These are phyloP conservation scores for Cymbomonas tetramitiformis DNA, from an alignment of 139 green algal species.

Conservation along the genomic window DNA sequence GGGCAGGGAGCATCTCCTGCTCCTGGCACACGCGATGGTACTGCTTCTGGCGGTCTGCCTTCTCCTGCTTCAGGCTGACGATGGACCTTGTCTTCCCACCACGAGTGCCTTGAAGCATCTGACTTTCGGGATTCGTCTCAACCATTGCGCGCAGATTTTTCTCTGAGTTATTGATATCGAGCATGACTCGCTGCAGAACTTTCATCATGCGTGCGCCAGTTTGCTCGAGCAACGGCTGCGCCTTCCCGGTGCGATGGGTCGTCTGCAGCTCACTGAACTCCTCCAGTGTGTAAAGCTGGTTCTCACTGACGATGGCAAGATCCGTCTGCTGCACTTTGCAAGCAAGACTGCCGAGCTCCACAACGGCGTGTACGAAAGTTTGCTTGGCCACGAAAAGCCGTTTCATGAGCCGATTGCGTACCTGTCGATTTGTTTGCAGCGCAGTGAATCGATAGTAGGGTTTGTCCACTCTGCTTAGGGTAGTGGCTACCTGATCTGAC, in stretches of 20 bases:
- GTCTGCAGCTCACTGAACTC: constrained; percentile 25
- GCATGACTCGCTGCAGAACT: constrained; percentile 11
- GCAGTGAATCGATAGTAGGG: too few species aligned
- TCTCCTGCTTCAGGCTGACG: constrained; percentile 28
- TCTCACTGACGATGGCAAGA: constrained; percentile 1
- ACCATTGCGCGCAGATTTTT: constrained; percentile 1
- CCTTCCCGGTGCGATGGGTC: constrained; percentile 9
- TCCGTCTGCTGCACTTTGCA: constrained; percentile 15
- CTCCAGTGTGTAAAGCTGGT: constrained; percentile 22
- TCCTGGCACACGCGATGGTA: constrained; percentile 27
- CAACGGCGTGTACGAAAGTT: constrained; percentile 17
- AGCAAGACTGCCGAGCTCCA: constrained; percentile 19
- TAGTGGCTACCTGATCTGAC: too few species aligned
- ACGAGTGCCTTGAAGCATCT: constrained; percentile 34
- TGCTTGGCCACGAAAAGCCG: too few species aligned
- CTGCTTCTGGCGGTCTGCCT: constrained; percentile 18
- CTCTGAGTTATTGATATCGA: constrained; percentile 9
- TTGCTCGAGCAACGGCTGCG: constrained; percentile 13
- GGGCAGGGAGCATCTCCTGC: constrained; percentile 18
- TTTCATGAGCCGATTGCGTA: too few species aligned
- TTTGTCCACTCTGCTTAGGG: too few species aligned
- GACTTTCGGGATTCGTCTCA: constrained; percentile 23
- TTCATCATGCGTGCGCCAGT: constrained; percentile 6
- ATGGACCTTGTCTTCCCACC: constrained; percentile 21
- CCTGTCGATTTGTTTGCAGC: too few species aligned